phyloP scores from a whole-genome alignment of 805 yeast species.

The Naumovozyma baii region DNA sequence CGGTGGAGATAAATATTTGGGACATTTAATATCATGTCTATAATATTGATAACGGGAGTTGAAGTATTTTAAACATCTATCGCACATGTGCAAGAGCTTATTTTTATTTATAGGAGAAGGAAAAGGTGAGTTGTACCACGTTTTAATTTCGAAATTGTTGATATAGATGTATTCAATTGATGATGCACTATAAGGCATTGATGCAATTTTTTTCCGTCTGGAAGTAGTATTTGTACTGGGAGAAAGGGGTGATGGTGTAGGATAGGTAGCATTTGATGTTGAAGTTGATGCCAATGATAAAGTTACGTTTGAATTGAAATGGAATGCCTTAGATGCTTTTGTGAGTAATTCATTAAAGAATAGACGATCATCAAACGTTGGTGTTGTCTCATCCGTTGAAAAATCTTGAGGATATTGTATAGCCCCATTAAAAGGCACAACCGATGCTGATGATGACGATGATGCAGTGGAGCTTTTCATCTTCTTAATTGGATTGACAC shows the following conservation, averaged over 20 bases:
- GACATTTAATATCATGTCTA: constrained; percentile 73
- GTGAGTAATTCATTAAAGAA: constrained; percentile 36
- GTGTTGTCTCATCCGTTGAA: constrained; percentile 51
- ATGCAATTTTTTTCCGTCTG: constrained; percentile 13
- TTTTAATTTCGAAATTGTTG: constrained; percentile 63
- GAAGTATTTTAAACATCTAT: constrained; percentile 74
- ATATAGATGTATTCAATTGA: constrained; percentile 55
- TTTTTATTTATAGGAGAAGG: constrained; percentile 73
- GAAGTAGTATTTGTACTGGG: no score
- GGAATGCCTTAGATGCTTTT: constrained; percentile 34
- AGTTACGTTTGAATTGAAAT: constrained; percentile 30
- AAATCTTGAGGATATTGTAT: constrained; percentile 46
- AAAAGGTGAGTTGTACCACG: constrained; percentile 91
- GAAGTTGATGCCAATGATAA: constrained; percentile 22
- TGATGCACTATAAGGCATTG: constrained; percentile 25
- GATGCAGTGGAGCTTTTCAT: no score
- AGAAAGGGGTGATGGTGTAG: no score
- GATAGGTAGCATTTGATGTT: no score
- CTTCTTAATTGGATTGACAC: no score
- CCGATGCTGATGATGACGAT: no score
- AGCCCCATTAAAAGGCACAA: constrained; percentile 55
- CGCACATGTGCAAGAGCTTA: constrained; percentile 64
- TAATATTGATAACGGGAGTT: constrained; percentile 52
- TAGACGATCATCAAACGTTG: constrained; percentile 41
- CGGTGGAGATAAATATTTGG: constrained; percentile 54